A percentile compares a stretch with the other conserved stretches of the same genome.
Conservation (phyloP, 495 filamentous ascomycete genomes). For the Pseudoneurospora amorphoporcata region DNA sequence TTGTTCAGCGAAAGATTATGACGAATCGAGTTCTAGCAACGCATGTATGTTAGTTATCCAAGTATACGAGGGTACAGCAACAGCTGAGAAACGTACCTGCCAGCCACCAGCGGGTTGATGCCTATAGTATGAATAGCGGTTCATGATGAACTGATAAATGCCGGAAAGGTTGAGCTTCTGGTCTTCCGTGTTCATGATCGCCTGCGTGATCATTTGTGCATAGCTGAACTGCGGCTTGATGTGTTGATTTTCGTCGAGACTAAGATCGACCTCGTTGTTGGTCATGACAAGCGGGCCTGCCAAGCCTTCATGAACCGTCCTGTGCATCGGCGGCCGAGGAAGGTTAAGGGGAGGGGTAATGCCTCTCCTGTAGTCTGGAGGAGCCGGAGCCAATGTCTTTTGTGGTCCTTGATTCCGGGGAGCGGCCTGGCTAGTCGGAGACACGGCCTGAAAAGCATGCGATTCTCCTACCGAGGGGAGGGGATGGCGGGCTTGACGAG, state of each 20-base stretch:
- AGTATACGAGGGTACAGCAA: background rate
- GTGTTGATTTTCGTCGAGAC: constrained; percentile 68
- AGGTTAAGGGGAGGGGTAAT: constrained; percentile 49
- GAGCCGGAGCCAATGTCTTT: constrained; percentile 55
- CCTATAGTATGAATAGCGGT: constrained; percentile 82
- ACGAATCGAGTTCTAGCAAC: constrained; percentile 75
- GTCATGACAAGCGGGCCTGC: constrained; percentile 38
- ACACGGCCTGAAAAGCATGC: constrained; percentile 16
- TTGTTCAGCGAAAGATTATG: constrained; percentile 94
- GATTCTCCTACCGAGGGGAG: constrained; percentile 37
- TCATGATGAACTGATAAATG: constrained; percentile 87
- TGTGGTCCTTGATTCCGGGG: constrained; percentile 17
- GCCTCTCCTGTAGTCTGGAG: constrained; percentile 57
- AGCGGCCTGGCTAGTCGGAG: constrained; percentile 19
- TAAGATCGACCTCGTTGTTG: constrained; percentile 63
- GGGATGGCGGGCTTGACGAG: constrained; percentile 30
- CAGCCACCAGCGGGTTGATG: constrained; percentile 64
- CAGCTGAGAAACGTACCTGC: constrained; percentile 51
- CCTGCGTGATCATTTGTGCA: constrained; percentile 93
- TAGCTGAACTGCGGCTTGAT: constrained; percentile 94
- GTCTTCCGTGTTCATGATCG: constrained; percentile 73
- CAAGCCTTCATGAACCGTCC: constrained; percentile 28
- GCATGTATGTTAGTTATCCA: constrained; percentile 2
- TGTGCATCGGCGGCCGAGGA: constrained; percentile 25
- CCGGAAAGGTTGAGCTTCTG: constrained; percentile 78